Percentiles rank a stretch among this genome's conserved stretches.
These are phyloP conservation scores for Jamesozyma lodderae DNA, from an alignment of 805 yeast genomes.

Conservation along the genomic window DNA sequence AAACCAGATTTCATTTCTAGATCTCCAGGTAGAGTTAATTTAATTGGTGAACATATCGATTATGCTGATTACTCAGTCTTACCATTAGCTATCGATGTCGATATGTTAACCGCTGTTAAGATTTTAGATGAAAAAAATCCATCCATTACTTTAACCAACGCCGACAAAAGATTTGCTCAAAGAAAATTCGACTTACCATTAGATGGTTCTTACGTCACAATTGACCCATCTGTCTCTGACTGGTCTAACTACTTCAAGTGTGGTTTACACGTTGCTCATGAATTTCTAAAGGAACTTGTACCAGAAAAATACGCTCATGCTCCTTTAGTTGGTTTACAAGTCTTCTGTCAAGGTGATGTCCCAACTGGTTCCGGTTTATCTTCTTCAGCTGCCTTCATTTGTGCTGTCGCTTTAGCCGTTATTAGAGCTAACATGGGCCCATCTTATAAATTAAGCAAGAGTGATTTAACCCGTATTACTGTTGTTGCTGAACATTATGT, in stretches of 20 bases:
- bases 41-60: conserved; percentile 70
- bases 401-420: conserved; percentile 50
- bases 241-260: conserved; percentile 69
- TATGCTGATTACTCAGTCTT: conserved; percentile 57
- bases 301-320: conserved; percentile 24
- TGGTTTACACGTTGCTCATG: conserved; percentile 51
- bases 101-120: conserved; percentile 47
- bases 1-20: conserved; percentile 41
- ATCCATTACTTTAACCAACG: conserved; percentile 30
- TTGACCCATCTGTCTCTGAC: conserved; percentile 41
- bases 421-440: conserved; percentile 43
- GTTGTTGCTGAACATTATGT: conserved; percentile 61
- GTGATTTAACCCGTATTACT: conserved; percentile 49
- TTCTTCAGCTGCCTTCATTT: conserved; percentile 65
- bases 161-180: conserved; percentile 30
- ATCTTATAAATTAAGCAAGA: conserved; percentile 34
- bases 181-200: conserved; percentile 33
- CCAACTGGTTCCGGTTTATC: conserved; percentile 68
- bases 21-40: conserved; percentile 69
- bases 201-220: conserved; percentile 34
- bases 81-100: conserved; percentile 65
- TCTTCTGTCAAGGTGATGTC: conserved; percentile 52
- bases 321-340: conserved; percentile 39
- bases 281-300: conserved; percentile 32
- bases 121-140: conserved; percentile 20